Evolutionary conservation across 805 yeast genomes (phyloP).

Genomic region (Millerozyma miso): DNA sequence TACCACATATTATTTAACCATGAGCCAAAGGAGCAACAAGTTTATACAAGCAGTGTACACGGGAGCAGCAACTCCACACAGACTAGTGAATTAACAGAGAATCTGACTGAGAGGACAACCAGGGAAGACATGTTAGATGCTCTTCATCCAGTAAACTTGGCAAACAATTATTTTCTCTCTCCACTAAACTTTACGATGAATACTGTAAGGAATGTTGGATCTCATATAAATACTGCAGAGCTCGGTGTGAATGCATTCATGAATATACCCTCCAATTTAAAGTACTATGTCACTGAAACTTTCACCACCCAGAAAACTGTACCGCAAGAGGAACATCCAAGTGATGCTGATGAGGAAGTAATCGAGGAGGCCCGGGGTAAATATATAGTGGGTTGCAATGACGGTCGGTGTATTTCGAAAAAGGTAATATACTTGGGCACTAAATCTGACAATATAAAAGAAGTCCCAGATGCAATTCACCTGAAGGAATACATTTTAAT

Average conservation of each 20-base stretch:
- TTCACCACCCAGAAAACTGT: neutral
- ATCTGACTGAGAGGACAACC: neutral
- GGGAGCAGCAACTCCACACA: neutral
- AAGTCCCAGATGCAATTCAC: neutral
- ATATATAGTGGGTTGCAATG: neutral
- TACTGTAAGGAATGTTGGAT: conserved; percentile 25
- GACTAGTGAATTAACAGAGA: neutral
- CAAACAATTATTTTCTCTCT: conserved; percentile 34
- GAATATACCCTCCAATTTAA: neutral
- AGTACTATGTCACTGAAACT: neutral
- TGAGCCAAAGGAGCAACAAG: neutral
- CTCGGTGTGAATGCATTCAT: neutral
- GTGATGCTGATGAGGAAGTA: neutral
- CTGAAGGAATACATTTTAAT: conserved; percentile 28
- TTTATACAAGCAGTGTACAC: neutral
- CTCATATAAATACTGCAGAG: neutral
- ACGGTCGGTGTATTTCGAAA: neutral
- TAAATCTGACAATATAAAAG: neutral
- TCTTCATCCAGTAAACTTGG: conserved; percentile 30
- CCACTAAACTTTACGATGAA: conserved; percentile 34
- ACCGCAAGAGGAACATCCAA: neutral
- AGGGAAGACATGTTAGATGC: conserved; percentile 11
- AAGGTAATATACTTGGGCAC: neutral
- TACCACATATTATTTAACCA: neutral
- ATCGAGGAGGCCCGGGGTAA: neutral